Evolutionary conservation across 2,329 filamentous ascomycete species (phyloP).

Genomic region (Lachnellula arida): DNA sequence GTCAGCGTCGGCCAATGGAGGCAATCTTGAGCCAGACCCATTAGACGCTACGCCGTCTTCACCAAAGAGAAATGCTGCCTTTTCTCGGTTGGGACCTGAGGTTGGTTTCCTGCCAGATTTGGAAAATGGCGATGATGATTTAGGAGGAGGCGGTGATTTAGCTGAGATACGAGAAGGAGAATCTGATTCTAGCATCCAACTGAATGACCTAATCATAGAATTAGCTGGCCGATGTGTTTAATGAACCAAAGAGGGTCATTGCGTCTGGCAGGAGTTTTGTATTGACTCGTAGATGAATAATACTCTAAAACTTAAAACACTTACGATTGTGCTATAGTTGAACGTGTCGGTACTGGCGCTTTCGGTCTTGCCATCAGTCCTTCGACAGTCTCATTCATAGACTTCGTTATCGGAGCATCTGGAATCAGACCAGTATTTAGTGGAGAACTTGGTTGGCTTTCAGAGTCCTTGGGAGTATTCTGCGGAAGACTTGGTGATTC

Average conservation of each 20-base stretch:
- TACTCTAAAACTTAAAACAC: not conserved
- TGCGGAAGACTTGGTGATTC: conserved; percentile 1
- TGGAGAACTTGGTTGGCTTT: not conserved
- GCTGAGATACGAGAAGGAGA: conserved; percentile 13
- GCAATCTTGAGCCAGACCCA: conserved; percentile 11
- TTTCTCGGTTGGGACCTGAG: conserved; percentile 27
- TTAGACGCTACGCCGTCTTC: conserved; percentile 25
- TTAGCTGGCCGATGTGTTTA: not conserved
- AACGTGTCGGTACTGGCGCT: conserved; percentile 54
- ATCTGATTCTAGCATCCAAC: conserved; percentile 67
- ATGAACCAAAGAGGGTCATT: not conserved
- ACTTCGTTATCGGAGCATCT: conserved; percentile 1
- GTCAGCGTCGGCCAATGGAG: conserved; percentile 19
- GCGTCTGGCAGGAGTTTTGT: not conserved
- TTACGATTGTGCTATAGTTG: conserved; percentile 61
- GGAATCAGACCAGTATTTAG: not conserved
- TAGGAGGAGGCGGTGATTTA: conserved; percentile 23
- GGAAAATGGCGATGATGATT: conserved; percentile 25
- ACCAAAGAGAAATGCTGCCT: conserved; percentile 33
- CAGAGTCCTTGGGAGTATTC: not conserved
- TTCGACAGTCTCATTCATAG: not conserved
- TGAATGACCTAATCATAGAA: conserved; percentile 49
- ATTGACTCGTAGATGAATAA: too few relatives aligned
- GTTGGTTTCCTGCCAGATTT: conserved; percentile 24
- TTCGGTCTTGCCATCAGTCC: conserved; percentile 18